Conservation (phyloP, 2,329 filamentous ascomycete species). For the Diaporthe australafricana region DNA sequence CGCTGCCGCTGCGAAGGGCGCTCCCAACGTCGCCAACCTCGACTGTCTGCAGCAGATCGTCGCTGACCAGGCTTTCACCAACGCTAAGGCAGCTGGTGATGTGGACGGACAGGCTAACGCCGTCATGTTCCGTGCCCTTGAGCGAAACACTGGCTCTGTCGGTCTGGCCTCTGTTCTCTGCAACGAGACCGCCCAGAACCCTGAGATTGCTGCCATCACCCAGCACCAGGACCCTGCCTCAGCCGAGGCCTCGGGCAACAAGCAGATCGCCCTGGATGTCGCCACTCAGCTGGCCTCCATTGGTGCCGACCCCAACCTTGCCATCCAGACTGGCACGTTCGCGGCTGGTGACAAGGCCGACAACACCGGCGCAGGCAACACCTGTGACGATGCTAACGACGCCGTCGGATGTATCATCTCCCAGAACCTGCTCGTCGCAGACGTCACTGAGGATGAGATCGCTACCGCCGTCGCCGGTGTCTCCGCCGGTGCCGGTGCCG, state of each 20-base stretch:
- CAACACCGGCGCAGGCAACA: conserved; percentile 55
- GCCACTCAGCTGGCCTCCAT: conserved; percentile 70
- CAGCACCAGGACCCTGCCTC: conserved; percentile 78
- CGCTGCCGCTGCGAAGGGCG: conserved; percentile 49
- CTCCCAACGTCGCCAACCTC: conserved; percentile 52
- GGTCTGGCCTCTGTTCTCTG: conserved; percentile 69
- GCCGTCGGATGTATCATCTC: conserved; percentile 67
- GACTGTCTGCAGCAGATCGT: conserved; percentile 70
- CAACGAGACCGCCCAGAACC: conserved; percentile 68
- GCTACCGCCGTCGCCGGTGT: conserved; percentile 57
- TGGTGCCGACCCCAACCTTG: conserved; percentile 71
- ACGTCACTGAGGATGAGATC: conserved; percentile 66
- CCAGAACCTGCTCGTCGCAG: conserved; percentile 64
- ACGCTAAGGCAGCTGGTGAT: conserved; percentile 66
- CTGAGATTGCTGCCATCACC: conserved; percentile 72
- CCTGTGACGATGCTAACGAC: conserved; percentile 63
- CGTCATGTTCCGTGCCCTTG: conserved; percentile 64
- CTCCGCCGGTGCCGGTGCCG: conserved; percentile 37
- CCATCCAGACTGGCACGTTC: conserved; percentile 73
- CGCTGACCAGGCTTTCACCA: conserved; percentile 71
- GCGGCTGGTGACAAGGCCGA: conserved; percentile 58
- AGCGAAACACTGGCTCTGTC: conserved; percentile 71
- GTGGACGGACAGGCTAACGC: conserved; percentile 64
- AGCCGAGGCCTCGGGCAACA: conserved; percentile 68
- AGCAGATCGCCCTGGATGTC: conserved; percentile 68